These are phyloP conservation scores for Candida yuanshanica DNA, from an alignment of 805 yeast genomes.

Conservation along the genomic window DNA sequence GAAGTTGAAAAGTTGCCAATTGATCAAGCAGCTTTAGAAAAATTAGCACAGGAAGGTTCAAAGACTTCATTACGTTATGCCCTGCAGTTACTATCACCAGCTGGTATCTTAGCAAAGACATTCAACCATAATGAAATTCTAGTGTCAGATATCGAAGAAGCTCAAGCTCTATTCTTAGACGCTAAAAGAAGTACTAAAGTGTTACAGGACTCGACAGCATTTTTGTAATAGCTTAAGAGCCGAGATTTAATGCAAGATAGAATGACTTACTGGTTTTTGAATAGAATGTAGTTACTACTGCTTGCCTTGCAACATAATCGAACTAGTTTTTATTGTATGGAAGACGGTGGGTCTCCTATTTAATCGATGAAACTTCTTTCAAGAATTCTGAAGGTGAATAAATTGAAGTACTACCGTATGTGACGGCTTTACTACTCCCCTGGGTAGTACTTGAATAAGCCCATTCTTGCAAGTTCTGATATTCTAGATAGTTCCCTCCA, in stretches of 20 bases:
- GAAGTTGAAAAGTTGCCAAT: slow-evolving; percentile 68
- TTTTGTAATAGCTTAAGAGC: slow-evolving; percentile 21
- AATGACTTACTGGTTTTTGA: not conserved
- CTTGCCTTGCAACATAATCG: not conserved
- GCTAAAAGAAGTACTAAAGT: slow-evolving; percentile 75
- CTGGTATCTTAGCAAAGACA: slow-evolving; percentile 75
- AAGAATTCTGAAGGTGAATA: slow-evolving; percentile 66
- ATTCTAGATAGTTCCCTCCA: slow-evolving; percentile 93
- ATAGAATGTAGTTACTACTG: not conserved
- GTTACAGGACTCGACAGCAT: slow-evolving; percentile 35
- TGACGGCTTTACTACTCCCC: slow-evolving; percentile 47
- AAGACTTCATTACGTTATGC: slow-evolving; percentile 86
- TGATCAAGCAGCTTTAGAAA: slow-evolving; percentile 62
- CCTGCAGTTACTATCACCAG: slow-evolving; percentile 84
- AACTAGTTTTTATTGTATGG: not conserved
- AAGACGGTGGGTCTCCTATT: not conserved
- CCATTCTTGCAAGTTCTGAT: slow-evolving; percentile 93
- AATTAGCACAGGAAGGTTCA: slow-evolving; percentile 68
- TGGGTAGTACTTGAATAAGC: slow-evolving; percentile 33
- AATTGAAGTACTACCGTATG: slow-evolving; percentile 84
- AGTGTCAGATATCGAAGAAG: slow-evolving; percentile 74
- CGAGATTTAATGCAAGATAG: slow-evolving; percentile 4
- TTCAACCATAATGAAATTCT: slow-evolving; percentile 64
- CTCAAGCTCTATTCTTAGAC: slow-evolving; percentile 78
- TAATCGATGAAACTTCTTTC: slow-evolving; percentile 52